A percentile compares a stretch with the other conserved stretches of the same genome.
These are phyloP conservation scores for Wickerhamomyces sydowiorum DNA, from an alignment of 805 yeast genomes.

Conservation along the genomic window DNA sequence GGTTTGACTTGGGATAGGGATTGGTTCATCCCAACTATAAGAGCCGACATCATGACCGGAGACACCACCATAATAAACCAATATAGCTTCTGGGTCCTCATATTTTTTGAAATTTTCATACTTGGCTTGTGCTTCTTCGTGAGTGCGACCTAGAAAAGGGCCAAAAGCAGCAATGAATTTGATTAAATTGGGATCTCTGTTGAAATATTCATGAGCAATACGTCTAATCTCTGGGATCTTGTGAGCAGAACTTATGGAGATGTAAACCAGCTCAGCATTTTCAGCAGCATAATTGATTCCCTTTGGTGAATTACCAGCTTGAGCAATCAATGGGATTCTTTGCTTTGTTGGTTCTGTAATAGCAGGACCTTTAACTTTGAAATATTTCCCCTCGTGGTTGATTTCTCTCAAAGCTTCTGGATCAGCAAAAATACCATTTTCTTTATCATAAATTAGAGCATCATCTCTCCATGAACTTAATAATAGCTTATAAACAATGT, in stretches of 20 bases:
- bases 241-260: slow-evolving; percentile 26
- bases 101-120: slow-evolving; percentile 22
- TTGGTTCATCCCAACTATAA: slow-evolving; percentile 30
- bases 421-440: slow-evolving; percentile 24
- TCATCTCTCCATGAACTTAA: slow-evolving; percentile 34
- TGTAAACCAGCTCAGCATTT: slow-evolving; percentile 35
- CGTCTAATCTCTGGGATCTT: slow-evolving; percentile 27
- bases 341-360: slow-evolving; percentile 36
- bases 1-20: slow-evolving; percentile 24
- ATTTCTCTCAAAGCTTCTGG: slow-evolving; percentile 31
- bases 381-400: slow-evolving; percentile 30
- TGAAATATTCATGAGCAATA: slow-evolving; percentile 25
- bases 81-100: slow-evolving; percentile 32
- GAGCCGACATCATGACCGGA: slow-evolving; percentile 35
- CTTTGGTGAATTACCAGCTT: slow-evolving; percentile 34
- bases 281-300: slow-evolving; percentile 36
- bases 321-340: slow-evolving; percentile 35
- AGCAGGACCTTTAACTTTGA: slow-evolving; percentile 32
- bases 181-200: slow-evolving; percentile 31
- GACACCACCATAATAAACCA: slow-evolving; percentile 40
- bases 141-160: too few species aligned
- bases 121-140: slow-evolving; percentile 33
- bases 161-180: slow-evolving; percentile 31
- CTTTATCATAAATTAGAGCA: slow-evolving; percentile 14
- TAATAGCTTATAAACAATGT: slow-evolving; percentile 30